These are phyloP conservation scores for Trichophyton simii DNA, from an alignment of 2,329 filamentous ascomycete genomes.

Conservation along the genomic window DNA sequence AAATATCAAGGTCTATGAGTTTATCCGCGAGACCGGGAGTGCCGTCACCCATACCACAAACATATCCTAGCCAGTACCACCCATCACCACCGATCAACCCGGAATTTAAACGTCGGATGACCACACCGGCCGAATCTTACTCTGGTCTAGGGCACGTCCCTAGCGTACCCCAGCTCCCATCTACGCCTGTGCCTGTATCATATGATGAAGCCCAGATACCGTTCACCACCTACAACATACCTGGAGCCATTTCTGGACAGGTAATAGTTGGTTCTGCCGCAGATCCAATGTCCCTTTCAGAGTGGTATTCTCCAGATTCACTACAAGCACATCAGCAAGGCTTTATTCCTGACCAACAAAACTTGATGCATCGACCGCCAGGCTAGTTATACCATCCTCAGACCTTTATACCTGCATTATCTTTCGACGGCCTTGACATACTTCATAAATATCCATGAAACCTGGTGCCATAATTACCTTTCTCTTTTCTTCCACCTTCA, in stretches of 20 bases:
- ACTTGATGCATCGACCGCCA: not conserved
- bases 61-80: conserved; percentile 1
- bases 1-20: conserved; percentile 2
- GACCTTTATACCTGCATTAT: not conserved
- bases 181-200: not conserved
- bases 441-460: not conserved
- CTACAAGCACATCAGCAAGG: conserved; percentile 7
- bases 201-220: conserved; percentile 3
- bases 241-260: not conserved
- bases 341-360: not conserved
- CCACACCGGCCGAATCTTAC: not conserved
- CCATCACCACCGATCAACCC: not conserved
- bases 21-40: not conserved
- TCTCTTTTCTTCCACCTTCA: not conserved
- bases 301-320: conserved; percentile 8
- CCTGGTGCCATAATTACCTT: not conserved
- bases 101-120: conserved; percentile 8
- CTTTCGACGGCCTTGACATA: conserved; percentile 2
- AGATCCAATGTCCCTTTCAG: conserved; percentile 5
- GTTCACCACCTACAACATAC: conserved; percentile 1
- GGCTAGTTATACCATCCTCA: not conserved
- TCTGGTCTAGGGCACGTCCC: not conserved
- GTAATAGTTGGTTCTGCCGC: conserved; percentile 4
- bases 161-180: conserved; percentile 4
- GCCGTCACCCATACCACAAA: not conserved